These are phyloP conservation scores for Russula sp. DNA, from an alignment of 768 basidiomycete species.

Conservation along the genomic window DNA sequence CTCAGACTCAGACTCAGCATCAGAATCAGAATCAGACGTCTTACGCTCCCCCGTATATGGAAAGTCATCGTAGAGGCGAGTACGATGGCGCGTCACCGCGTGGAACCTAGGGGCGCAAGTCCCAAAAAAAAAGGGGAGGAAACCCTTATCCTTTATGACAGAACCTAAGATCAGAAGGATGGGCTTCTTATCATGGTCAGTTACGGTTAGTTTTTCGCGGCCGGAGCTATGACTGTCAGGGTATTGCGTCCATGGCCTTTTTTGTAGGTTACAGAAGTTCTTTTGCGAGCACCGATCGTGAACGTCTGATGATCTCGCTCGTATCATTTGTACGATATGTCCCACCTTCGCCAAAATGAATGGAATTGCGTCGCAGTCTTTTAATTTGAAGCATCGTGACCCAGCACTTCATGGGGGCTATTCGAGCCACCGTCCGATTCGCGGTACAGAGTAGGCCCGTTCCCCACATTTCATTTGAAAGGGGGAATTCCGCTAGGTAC, in stretches of 20 bases:
- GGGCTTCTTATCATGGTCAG: constrained; percentile 6
- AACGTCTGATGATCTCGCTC: constrained; percentile 13
- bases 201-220: neutral
- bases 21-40: constrained; percentile 9
- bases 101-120: constrained; percentile 1
- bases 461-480: neutral
- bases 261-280: constrained; percentile 4
- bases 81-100: constrained; percentile 3
- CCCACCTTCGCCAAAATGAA: constrained; percentile 7
- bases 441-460: neutral
- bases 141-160: neutral
- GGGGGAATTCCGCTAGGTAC: neutral
- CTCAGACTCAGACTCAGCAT: constrained; percentile 10
- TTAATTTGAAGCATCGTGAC: neutral
- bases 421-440: constrained; percentile 2
- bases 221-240: constrained; percentile 4
- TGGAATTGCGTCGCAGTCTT: constrained; percentile 5
- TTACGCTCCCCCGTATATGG: constrained; percentile 15
- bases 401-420: neutral
- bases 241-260: constrained; percentile 2
- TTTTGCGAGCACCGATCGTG: constrained; percentile 13
- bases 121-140: no score
- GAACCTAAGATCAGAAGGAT: neutral
- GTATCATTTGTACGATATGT: constrained; percentile 20
- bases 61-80: constrained; percentile 13